Conservation (phyloP, 208 protist genomes). For the Acanthamoeba culbertsoni region DNA sequence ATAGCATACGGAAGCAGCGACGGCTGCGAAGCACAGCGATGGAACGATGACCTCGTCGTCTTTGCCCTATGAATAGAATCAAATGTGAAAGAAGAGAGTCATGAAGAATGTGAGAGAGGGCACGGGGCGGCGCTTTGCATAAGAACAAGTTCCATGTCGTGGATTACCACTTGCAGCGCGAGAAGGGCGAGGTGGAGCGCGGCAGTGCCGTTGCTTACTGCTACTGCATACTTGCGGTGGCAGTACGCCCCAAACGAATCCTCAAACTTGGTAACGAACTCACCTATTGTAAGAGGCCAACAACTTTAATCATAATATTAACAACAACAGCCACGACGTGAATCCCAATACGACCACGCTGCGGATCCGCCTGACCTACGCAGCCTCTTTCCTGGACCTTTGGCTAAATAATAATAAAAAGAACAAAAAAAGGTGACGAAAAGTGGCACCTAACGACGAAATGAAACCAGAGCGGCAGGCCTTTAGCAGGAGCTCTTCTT, state of each 20-base stretch:
- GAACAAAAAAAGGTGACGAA: not conserved
- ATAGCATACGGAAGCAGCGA: not conserved
- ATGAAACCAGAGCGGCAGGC: not conserved
- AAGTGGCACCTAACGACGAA: not conserved
- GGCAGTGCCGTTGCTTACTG: not conserved
- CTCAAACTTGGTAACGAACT: not conserved
- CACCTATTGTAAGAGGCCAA: not conserved
- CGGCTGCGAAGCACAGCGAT: not conserved
- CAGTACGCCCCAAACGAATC: not conserved
- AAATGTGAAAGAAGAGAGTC: not conserved
- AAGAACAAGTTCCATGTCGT: too few relatives aligned
- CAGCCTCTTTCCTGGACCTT: too few relatives aligned
- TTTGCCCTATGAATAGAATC: not conserved
- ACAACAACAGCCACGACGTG: too few relatives aligned
- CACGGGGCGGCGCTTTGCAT: too few relatives aligned
- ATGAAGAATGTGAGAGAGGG: not conserved
- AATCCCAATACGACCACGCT: too few relatives aligned
- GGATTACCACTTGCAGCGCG: not conserved
- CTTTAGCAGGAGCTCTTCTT: not conserved
- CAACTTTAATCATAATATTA: not conserved
- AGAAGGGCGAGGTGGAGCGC: not conserved
- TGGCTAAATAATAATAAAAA: too few relatives aligned
- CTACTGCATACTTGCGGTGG: not conserved
- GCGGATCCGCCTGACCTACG: too few relatives aligned
- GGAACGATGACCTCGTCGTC: not conserved